phyloP scores from a whole-genome alignment of 139 green algal species.

The Chlamydomonas incerta region DNA sequence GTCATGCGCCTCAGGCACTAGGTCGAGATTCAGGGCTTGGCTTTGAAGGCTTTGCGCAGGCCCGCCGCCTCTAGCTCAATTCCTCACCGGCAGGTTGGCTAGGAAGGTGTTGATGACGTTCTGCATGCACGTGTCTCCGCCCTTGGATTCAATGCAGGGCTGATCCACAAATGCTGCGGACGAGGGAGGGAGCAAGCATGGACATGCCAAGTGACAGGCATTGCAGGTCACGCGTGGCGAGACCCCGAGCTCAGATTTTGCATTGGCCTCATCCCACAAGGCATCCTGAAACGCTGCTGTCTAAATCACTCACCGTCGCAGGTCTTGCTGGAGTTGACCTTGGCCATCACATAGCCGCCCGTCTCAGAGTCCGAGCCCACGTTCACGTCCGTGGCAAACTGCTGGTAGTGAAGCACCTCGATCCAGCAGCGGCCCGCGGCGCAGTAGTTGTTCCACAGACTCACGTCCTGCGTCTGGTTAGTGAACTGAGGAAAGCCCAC shows the following conservation, averaged over 20 bases:
- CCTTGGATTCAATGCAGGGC: not conserved
- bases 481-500: slow-evolving; percentile 19
- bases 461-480: not conserved
- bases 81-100: not conserved
- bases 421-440: not conserved
- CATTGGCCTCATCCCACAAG: no score
- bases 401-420: slow-evolving; percentile 26
- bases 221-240: no score
- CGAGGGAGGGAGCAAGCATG: not conserved
- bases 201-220: no score
- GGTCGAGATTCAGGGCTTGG: no score
- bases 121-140: slow-evolving; percentile 24
- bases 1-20: no score
- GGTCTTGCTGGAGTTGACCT: slow-evolving; percentile 31
- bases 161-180: no score
- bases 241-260: no score
- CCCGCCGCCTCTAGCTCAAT: no score
- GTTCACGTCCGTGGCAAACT: slow-evolving; percentile 31
- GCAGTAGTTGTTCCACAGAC: slow-evolving; percentile 12
- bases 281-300: no score
- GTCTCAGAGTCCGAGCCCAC: slow-evolving; percentile 5
- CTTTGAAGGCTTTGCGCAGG: no score
- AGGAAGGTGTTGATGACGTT: slow-evolving; percentile 18
- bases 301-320: slow-evolving; percentile 12
- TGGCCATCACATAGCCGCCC: slow-evolving; percentile 42